These are phyloP conservation scores for Termitomyces sp. DNA, from an alignment of 768 basidiomycete genomes.

Conservation along the genomic window DNA sequence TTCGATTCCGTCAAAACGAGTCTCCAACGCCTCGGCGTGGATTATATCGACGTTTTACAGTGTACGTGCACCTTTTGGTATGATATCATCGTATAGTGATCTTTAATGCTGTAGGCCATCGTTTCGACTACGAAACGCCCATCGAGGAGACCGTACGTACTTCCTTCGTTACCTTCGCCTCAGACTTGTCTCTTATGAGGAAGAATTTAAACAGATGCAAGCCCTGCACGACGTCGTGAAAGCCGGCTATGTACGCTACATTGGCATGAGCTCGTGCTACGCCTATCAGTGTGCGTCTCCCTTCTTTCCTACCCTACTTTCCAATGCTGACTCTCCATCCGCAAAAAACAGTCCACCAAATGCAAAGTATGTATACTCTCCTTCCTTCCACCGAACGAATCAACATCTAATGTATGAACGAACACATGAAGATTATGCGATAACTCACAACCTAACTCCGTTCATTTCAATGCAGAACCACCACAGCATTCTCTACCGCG, in stretches of 20 bases:
- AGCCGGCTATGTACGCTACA: conserved; percentile 60
- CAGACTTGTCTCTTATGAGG: too few relatives aligned
- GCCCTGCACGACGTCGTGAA: conserved; percentile 68
- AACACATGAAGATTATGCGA: conserved; percentile 49
- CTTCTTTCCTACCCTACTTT: background rate
- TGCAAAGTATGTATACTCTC: conserved; percentile 46
- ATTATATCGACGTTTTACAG: conserved; percentile 77
- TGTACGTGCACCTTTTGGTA: conserved; percentile 32
- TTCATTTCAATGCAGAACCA: conserved; percentile 76
- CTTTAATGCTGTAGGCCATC: conserved; percentile 36
- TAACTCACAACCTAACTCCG: conserved; percentile 53
- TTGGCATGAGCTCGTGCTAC: conserved; percentile 56
- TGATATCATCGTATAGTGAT: background rate
- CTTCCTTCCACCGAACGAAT: background rate
- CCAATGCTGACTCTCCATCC: background rate
- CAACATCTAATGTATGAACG: background rate
- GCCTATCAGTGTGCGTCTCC: conserved; percentile 50
- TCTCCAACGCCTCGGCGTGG: conserved; percentile 66
- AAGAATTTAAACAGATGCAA: conserved; percentile 61
- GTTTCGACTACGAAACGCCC: conserved; percentile 57
- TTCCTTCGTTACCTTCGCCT: too few relatives aligned
- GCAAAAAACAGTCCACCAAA: conserved; percentile 41
- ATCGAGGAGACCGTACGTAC: conserved; percentile 49
- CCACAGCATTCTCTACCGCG: conserved; percentile 59
- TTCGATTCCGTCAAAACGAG: conserved; percentile 66